Base-by-base conservation (phyloP, 140 eudicot species). In the Bidens hawaiensis region DNA sequence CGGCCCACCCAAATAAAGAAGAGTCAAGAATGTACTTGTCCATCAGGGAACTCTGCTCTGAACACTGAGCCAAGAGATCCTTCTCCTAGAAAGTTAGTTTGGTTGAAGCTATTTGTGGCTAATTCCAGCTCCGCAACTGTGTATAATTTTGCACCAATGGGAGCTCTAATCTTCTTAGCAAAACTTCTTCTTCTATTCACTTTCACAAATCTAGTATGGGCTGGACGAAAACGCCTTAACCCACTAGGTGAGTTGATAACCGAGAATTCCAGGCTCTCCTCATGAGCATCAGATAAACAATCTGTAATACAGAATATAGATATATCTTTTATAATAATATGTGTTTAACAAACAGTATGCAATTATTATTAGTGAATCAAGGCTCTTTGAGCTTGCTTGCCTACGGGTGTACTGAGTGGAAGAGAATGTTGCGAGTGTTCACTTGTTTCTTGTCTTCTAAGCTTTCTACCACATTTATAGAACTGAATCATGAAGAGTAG, bases 1-100 rank as follows among this genome's bases (percentile, higher is more conserved):
- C 5, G n/a, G 10, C 27, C 27, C 27, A 18, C 45, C n/a, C 45
- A 38, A 8, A 42, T 42, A 42, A 42, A 14, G 7, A 18, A 42
- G 49, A 14, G 49, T 42, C 21, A 15, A 45, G 50, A 6, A 45
- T 45, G 23, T 45, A 45, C 50, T 4, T 45, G 50, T 45, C 96
- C 94, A 81, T 88, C 80, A 26, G 95, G 89, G 70, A 93, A 83
- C 53, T 93, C 87, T 69, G 94, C 96, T 85, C 73, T 88, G 65
- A 62, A 85, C 45, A 93, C 99, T 4, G 93, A 70, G 52, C 99
- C 99, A 57, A 93, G 85, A 51, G 96, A 82, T 23, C 99, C 99
- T 70, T 88, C 95, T 50, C 96, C 96, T 65, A 93, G 79, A 59
- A 85, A 76, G 70, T 85, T 85, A n/a, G 68, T 81, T 57, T 75